Base-by-base conservation (phyloP, 371 early-diverging fungal genomes). In the Capniomyces stellatus region DNA sequence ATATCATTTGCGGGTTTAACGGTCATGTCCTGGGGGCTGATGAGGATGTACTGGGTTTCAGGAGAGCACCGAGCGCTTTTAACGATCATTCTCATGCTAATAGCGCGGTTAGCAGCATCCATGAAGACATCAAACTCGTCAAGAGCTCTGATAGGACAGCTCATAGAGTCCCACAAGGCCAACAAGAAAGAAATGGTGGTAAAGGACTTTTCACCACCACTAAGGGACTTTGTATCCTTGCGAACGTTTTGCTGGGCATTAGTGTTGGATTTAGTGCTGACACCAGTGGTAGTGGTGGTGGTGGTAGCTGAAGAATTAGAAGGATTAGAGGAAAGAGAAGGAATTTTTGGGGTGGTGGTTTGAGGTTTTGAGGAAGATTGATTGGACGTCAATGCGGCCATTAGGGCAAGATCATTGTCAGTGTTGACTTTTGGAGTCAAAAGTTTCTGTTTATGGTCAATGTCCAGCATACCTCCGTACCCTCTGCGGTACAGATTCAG, bases 101-200 rank as follows among this genome's bases (percentile, higher is more conserved):
- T 77, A n/a, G 72, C 70, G 23, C 96, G 80, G 61, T 96, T 96
- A n/a, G 93, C 93, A 1, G 89, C 88, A 66, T 97, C 99, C 99
- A 98, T 98, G 64, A 97, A 99, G 18, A 99, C 99, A 70, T 99
- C 99, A 76, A 94, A 99, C 76, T 99, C 99, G 70, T 99, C 99
- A 59, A 99, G 70, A 51, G 92, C 85, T 29, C 96, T 76, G 46
- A 99, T 79, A 2, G 98, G 95, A 23, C 90, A 85, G 18, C 82
- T 75, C 77, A 99, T 89, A 21, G 86, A 78, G 48, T 93, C 89
- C 99, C 99, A 99, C 29, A 99, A 70, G 12, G 95, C 72, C 46
- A 99, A 70, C 24, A 99, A 72, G 50, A 99, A 72, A 64, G 97
- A 99, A 31, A 98, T 82, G 21, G 96, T 95, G 0, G 97, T 86